These are phyloP conservation scores for Colletotrichum cereale DNA, from an alignment of 2,329 filamentous ascomycete species.

Conservation along the genomic window DNA sequence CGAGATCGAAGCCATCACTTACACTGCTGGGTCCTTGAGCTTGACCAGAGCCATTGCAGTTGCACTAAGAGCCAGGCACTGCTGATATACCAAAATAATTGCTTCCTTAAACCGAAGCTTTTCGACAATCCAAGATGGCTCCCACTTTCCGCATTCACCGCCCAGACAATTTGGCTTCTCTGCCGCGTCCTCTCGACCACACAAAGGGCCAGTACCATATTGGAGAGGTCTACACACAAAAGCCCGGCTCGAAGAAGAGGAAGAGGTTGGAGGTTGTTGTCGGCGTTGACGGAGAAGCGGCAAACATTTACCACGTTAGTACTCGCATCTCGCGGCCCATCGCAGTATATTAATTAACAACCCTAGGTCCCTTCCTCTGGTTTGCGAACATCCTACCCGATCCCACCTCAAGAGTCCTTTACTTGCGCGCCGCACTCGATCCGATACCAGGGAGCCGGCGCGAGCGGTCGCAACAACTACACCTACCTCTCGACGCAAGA, in stretches of 20 bases:
- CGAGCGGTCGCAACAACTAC: slow-evolving; percentile 65
- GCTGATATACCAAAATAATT: background rate
- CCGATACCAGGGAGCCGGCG: slow-evolving; percentile 62
- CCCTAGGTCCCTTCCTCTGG: slow-evolving; percentile 70
- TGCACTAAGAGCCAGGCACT: slow-evolving; percentile 13
- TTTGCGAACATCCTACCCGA: slow-evolving; percentile 75
- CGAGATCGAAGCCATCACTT: slow-evolving; percentile 35
- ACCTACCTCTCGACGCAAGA: slow-evolving; percentile 71
- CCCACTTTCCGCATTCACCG: slow-evolving; percentile 72
- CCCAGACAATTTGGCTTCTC: slow-evolving; percentile 72
- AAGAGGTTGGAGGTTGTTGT: slow-evolving; percentile 74
- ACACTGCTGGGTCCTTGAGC: slow-evolving; percentile 22
- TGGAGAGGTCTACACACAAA: slow-evolving; percentile 71
- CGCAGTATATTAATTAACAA: slow-evolving; percentile 41
- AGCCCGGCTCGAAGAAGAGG: slow-evolving; percentile 68
- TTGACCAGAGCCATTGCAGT: slow-evolving; percentile 32
- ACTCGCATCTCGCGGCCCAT: background rate
- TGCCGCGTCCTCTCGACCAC: slow-evolving; percentile 69
- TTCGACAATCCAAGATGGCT: slow-evolving; percentile 58
- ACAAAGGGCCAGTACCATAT: slow-evolving; percentile 63
- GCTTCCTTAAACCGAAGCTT: background rate
- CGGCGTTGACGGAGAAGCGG: slow-evolving; percentile 73
- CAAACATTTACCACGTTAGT: slow-evolving; percentile 75
- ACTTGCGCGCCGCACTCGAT: slow-evolving; percentile 72
- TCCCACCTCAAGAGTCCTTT: slow-evolving; percentile 74